Base-by-base conservation (phyloP, 2,329 filamentous ascomycete genomes). In the Fusarium foetens region DNA sequence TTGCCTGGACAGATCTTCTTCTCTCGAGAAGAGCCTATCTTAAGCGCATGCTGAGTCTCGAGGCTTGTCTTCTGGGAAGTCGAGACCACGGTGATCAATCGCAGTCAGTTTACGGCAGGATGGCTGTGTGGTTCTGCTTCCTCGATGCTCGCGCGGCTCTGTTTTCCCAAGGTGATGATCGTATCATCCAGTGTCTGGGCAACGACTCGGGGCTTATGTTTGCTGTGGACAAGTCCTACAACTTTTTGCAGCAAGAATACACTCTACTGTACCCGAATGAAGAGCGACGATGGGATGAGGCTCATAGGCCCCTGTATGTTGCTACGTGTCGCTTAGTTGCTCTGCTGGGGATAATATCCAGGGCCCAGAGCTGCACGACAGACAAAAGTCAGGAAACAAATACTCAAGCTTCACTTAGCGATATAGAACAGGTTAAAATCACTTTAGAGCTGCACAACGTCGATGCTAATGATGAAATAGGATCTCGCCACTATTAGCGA, bases 11-110 rank as follows among this genome's bases (percentile, higher is more conserved):
- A 0, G 49, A 39, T 2, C 49, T 53, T 0, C 49, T 53, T 0
- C 49, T 53, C 3, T 39, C 33, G 17, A 12, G 33, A 4, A 38
- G 3, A 5, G 5, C 49, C 5, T 53, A 19, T 1, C 1, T 53
- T 0, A 39, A 2, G 7, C 33, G 19, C 0, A 39, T 53, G 23
- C 1, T 53, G 0, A 7, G 6, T 2, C 23, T 53, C 0, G 33
- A 53, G 4, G 33, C 49, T n/a, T 53, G 19, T 0, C 23, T 53
- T 5, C 5, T 53, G 0, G 23, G n/a, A 1, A 38, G 1, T 0
- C 33, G 33, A 2, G 23, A 23, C 7, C 33, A 53, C 0, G 49
- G 49, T 1, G 49, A 53, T 39, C 49, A 38, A 17, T 53, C 49
- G 1, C 49, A 39, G 0, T 53, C 49, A 4, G 49, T 53, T 1